phyloP scores from a whole-genome alignment of 2,329 filamentous ascomycete species.

The Hypoxylon sp. region DNA sequence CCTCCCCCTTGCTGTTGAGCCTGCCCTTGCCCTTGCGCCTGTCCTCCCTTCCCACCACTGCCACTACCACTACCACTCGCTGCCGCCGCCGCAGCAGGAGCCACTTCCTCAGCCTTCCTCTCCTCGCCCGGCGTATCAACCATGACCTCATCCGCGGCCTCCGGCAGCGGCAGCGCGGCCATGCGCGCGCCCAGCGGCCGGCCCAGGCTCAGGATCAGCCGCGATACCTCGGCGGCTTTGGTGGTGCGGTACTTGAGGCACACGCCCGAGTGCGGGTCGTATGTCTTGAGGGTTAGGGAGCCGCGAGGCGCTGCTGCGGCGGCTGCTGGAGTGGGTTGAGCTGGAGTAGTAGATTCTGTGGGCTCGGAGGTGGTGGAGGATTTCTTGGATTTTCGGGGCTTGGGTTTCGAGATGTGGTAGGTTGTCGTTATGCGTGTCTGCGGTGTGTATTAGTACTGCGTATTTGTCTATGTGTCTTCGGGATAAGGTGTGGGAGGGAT shows the following conservation, averaged over 20 bases:
- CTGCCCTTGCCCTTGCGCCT: conserved; percentile 53
- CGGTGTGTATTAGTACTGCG: conserved; percentile 11
- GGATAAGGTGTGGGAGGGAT: conserved; percentile 3
- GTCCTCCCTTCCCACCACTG: conserved; percentile 50
- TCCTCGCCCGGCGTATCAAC: conserved; percentile 56
- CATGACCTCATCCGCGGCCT: conserved; percentile 60
- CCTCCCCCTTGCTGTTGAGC: conserved; percentile 44
- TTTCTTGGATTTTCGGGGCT: conserved; percentile 42
- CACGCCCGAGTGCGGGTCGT: conserved; percentile 84
- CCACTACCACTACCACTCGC: conserved; percentile 46
- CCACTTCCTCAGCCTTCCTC: conserved; percentile 34
- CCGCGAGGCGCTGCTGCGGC: conserved; percentile 71
- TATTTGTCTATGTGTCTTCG: not conserved
- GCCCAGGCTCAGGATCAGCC: conserved; percentile 83
- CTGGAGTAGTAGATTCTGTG: conserved; percentile 36
- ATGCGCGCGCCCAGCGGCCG: conserved; percentile 77
- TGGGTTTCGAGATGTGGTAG: conserved; percentile 78
- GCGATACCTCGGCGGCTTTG: conserved; percentile 90
- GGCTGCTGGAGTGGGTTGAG: conserved; percentile 42
- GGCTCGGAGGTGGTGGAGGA: conserved; percentile 53
- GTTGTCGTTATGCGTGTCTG: conserved; percentile 93
- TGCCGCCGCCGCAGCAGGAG: conserved; percentile 25
- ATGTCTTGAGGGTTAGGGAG: conserved; percentile 88
- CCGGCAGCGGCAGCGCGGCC: conserved; percentile 66
- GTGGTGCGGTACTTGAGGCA: conserved; percentile 92